Base-by-base conservation (phyloP, 2,329 filamentous ascomycete genomes). In the Penicillium brevicompactum region DNA sequence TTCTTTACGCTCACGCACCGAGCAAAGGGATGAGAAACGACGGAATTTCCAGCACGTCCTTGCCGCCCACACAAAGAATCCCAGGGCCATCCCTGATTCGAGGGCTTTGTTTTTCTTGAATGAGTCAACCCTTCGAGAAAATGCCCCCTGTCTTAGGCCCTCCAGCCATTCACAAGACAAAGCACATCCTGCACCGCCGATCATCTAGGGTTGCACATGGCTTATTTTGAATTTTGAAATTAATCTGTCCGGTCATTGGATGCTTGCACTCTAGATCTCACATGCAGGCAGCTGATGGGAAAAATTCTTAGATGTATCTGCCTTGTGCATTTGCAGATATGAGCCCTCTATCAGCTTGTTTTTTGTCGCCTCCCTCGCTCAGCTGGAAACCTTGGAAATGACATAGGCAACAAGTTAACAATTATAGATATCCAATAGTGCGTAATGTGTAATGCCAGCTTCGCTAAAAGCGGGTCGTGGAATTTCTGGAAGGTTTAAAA, bases 121-220 rank as follows among this genome's bases (percentile, higher is more conserved):
- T 63, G 59, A 63, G 55, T 62, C 59, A 62, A 63, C 52, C 55
- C 46, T 60, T 58, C 50, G 51, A 62, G 57, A 58, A 60, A 54
- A 46, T 40, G 45, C 37, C 55, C 55, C 60, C 51, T 55, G 40
- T 50, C 49, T 45, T 31, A 31, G 30, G 48, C 38, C 52, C 43
- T n/a, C 45, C 52, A 59, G 56, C 52, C 51, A 60, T 55, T 49
- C 51, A 49, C 32, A 59, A 43, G 22, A 10, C 37, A 49, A 57
- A 37, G 22, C 10, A 40, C 18, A 9, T 53, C 51, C 61, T 65
- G 60, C 60, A 59, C 58, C 55, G 60, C 54, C 58, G 63, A 65
- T 65, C 63, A 34, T 55, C 49, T 49, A 63, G 55, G 49, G 63
- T 64, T 51, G 58, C 61, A 65, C 61, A 65, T 65, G 62, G 62